Evolutionary conservation across 164 flowering plant genomes (phyloP), one percentile per base, ranked within the genome.

Genomic region (Vitis riparia): DNA sequence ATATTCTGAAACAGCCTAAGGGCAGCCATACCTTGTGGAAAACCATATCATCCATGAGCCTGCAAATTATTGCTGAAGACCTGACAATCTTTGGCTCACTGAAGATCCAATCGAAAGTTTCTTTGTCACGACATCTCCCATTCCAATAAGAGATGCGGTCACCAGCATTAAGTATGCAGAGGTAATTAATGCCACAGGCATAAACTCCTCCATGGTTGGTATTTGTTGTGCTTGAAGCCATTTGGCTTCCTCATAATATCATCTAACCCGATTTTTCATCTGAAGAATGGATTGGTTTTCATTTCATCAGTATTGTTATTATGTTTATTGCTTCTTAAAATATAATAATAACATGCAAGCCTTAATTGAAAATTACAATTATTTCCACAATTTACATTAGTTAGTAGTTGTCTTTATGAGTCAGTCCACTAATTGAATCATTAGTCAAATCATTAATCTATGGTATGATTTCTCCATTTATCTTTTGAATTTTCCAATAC

Each of bases 161-260:
- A 59, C 15, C 0, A 78, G 60, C 69, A 65, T 10, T 0, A 11
- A 7, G 51, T 68, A 75, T 2, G 55, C 72, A 48, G 57, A 30
- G 16, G 62, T 65, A 0, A 71, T 48, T 1, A 63, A 3, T 14
- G 82, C 76, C 5, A 23, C 48, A 0, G 13, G 0, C 77, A 53
- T 82, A 17, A 17, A 80, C 71, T 84, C 84, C 1, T 82, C 81
- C 10, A 71, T 3, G 3, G 55, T 70, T 11, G 85, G 85, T 9
- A 32, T 14, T 12, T 72, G 47, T 1, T 66, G 50, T 11, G 65
- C 51, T 8, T 73, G 50, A 48, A 51, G 63, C 87, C 85, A 81
- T 63, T 70, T 66, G 27, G 79, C 76, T 65, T 81, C 84, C 2
- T 27, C 51, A 4, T 72, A 66, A 56, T 81, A 81, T 9, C 62